Base-by-base conservation (phyloP, 805 yeast species). In the Grigorovia yakushimaensis region DNA sequence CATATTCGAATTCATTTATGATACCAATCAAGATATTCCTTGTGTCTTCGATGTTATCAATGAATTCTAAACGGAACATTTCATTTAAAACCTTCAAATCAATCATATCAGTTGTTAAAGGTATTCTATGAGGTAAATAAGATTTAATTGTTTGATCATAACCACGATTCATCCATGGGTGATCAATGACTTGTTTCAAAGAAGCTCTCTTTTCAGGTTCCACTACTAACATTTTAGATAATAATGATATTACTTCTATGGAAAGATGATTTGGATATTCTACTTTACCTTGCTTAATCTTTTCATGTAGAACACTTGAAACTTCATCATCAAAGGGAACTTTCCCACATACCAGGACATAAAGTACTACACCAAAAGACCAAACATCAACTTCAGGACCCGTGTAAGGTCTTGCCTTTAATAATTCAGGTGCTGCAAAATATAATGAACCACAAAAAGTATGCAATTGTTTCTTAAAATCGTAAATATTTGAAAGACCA, bases 311-410 rank as follows among this genome's bases (percentile, higher is more conserved):
- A 1, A 85, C 89, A 42, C 89, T 82, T 53, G 94, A 95, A 54
- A 86, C 81, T 58, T 88, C 94, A 62, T 93, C 98, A 65, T 93
- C 98, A 64, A 93, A 93, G 8, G 99, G 99, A 13, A 93, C 98
- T 64, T 88, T 89, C 47, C 99, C 99, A 64, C 97, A 89, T 2
- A 93, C 96, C 51, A 93, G 72, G 7, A 93, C 99, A 61, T 88
- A 93, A 44, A 93, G 69, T 0, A 93, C 98, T 30, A 93, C 95
- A 53, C 98, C 98, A 72, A 89, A 91, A 2, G 96, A 87, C 98
- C 98, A 93, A 18, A 93, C 82, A 65, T 93, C 98, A 43, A 93
- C 96, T 64, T 93, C 98, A 1, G 98, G 98, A 0, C 98, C 99
- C 36, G 77, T 73, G 59, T 93, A 93, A 1, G 96, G 97, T 54